Evolutionary conservation across 2,329 filamentous ascomycete species (phyloP), one percentile per base, ranked within the genome.

Genomic region (Dendrostoma leiphaemia): DNA sequence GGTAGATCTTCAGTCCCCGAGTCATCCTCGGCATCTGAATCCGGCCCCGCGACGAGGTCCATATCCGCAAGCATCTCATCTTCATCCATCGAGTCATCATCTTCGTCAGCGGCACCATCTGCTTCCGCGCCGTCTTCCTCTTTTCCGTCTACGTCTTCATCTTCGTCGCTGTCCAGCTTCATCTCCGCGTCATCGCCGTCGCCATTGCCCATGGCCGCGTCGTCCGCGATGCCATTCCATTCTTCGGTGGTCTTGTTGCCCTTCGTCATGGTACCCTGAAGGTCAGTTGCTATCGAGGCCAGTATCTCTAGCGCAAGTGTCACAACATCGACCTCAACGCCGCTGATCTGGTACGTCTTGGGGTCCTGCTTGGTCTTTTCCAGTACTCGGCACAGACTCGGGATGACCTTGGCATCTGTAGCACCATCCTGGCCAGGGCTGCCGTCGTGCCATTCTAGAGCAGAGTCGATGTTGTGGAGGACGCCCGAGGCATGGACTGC

Each of bases 281-380:
- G 70, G 43, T 73, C 76, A 3, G 83, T 86, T 38, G 83, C 83
- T 44, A 88, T 86, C 6, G 83, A 83, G 4, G 83, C 84, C 0
- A 86, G 71, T 15, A 84, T 80, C 66, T 88, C 83, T 0, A 88
- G 69, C 3, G 82, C 82, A 15, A 84, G 67, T 62, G 80, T 74
- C 48, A 80, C 67, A 35, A 78, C 73, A 58, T 82, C 78, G 63
- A 70, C 74, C 52, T 67, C 68, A 19, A 67, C 57, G 29, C 68
- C 72, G 32, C 74, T 64, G 62, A 64, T 17, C 60, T 51, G 58
- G 12, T 45, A 63, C 57, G 51, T 60, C 37, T 55, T 58, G 8
- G 53, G 44, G 21, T 60, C 61, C 15, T 67, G 58, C n/a, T 60
- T 63, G 3, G 69, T 65, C 51, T 65, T 65, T 48, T 71, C 70